Evolutionary conservation across 2,329 filamentous ascomycete species (phyloP), one percentile per base, ranked within the genome.

Genomic region (Calonectria pauciramosa): DNA sequence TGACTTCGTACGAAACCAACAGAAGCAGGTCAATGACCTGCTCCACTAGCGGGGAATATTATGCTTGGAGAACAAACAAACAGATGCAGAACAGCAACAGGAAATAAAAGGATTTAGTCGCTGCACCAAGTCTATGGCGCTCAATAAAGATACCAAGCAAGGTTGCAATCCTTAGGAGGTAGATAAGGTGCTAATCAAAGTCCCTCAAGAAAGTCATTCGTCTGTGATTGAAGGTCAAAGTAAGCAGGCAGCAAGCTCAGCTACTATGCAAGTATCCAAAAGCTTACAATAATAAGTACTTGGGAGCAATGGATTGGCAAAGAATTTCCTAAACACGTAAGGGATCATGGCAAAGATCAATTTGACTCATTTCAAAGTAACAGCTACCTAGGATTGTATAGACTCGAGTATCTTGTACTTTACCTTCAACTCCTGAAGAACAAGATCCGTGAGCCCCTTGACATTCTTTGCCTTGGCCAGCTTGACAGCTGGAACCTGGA

Each of bases 11-110:
- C n/a, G n/a, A n/a, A n/a, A n/a, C n/a, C n/a, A n/a, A n/a, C n/a
- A n/a, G n/a, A n/a, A n/a, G n/a, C n/a, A n/a, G n/a, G n/a, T n/a
- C n/a, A n/a, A n/a, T n/a, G n/a, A n/a, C n/a, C n/a, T n/a, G n/a
- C n/a, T n/a, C n/a, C n/a, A 85, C 81, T 4, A 80, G 80, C 3
- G 83, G 82, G 1, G 83, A 85, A 69, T 84, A 85, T 69, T 84
- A 82, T 44, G 60, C 59, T 2, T 82, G 76, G 73, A 68, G 78
- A 80, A 85, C 30, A 3, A 81, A 91, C 18, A 79, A 72, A 32
- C 75, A 77, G 56, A 70, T 66, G 26, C 28, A 41, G 34, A 71
- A 60, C 2, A 71, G 41, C 10, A 76, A 34, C 32, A 52, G 38
- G 14, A 67, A 59, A 47, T 47, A 13, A 47, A 4, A 47, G 7